These are phyloP conservation scores for Francoa sonchifolia DNA, from an alignment of 441 rosid genomes.

Conservation along the genomic window DNA sequence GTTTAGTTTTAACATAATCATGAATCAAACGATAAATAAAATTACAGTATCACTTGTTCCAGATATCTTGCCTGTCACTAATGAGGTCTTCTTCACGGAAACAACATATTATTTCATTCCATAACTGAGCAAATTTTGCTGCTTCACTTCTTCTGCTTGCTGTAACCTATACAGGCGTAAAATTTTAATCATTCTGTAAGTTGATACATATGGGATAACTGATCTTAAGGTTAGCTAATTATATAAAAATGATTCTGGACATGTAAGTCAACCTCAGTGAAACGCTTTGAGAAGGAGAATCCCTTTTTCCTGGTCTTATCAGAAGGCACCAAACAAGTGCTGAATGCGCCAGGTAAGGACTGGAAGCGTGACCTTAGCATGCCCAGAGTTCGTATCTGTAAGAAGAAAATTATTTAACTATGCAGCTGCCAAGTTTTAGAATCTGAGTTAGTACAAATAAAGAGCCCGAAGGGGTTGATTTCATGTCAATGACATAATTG, in stretches of 20 bases:
- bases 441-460: too few relatives aligned
- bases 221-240: conserved; percentile 4
- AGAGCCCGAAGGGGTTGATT: too few relatives aligned
- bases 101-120: conserved; percentile 94
- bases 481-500: too few relatives aligned
- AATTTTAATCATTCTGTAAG: conserved; percentile 4
- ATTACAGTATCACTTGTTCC: conserved; percentile 7
- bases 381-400: conserved; percentile 83
- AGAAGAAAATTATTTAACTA: conserved; percentile 9
- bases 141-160: conserved; percentile 96
- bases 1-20: conserved; percentile 19
- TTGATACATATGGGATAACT: conserved; percentile 4
- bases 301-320: conserved; percentile 70
- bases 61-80: conserved; percentile 71
- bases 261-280: conserved; percentile 51
- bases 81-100: conserved; percentile 98
- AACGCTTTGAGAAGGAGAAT: conserved; percentile 76
- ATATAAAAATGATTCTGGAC: conserved; percentile 11
- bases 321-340: conserved; percentile 76
- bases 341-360: conserved; percentile 91
- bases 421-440: too few relatives aligned
- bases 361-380: conserved; percentile 97
- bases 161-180: conserved; percentile 47
- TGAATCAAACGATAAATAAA: conserved; percentile 7
- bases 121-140: conserved; percentile 92